Evolutionary conservation across 306 rosid genomes (phyloP).

Genomic region (Gastrolobium villosum): DNA sequence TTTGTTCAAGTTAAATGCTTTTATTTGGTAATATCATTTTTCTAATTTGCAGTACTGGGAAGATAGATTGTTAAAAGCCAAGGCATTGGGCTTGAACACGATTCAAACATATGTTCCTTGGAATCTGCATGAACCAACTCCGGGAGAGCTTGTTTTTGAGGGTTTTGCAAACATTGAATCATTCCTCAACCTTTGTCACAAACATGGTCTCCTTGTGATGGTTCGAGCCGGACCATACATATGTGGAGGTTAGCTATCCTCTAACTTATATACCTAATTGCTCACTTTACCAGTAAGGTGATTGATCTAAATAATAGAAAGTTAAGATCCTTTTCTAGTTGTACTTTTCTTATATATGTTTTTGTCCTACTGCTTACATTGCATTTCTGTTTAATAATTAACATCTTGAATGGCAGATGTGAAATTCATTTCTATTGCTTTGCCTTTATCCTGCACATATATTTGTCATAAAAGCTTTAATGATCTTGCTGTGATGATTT

Average conservation of each 20-base stretch:
- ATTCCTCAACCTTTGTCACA: constrained; percentile 85
- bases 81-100: constrained; percentile 91
- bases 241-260: constrained; percentile 75
- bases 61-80: constrained; percentile 91
- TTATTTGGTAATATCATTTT: constrained; percentile 40
- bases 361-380: constrained; percentile 28
- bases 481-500: constrained; percentile 8
- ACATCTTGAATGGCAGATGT: constrained; percentile 21
- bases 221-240: constrained; percentile 94
- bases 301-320: constrained; percentile 27
- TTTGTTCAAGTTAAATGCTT: constrained; percentile 43
- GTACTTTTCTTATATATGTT: constrained; percentile 10
- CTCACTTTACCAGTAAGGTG: background rate
- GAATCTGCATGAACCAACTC: constrained; percentile 90
- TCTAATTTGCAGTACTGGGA: constrained; percentile 85
- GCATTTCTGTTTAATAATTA: background rate
- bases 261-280: constrained; percentile 28
- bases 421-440: background rate
- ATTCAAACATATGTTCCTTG: constrained; percentile 95
- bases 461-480: constrained; percentile 1
- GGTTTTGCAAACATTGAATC: constrained; percentile 82
- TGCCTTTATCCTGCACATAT: constrained; percentile 11
- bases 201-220: constrained; percentile 79
- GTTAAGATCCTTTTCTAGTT: constrained; percentile 7
- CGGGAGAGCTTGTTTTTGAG: constrained; percentile 74